A percentile compares a stretch with the other conserved stretches of the same genome.
These are phyloP conservation scores for Tolypocladium ophioglossoides DNA, from an alignment of 2,329 filamentous ascomycete genomes.

Conservation along the genomic window DNA sequence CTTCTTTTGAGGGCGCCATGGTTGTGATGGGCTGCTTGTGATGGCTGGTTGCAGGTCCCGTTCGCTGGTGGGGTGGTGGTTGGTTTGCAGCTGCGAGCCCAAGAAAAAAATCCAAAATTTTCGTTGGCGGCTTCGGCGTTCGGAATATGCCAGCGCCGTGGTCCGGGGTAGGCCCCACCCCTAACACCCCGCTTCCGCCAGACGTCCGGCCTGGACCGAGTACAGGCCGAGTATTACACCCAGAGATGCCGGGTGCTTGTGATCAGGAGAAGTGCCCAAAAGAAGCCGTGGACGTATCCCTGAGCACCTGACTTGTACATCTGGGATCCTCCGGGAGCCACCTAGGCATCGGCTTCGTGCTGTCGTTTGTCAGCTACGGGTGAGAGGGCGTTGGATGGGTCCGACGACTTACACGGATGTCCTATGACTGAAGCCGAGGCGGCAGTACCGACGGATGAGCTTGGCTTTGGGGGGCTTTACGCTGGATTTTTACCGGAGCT, in stretches of 20 bases:
- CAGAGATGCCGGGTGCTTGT: too few relatives aligned
- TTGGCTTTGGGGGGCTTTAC: neutral
- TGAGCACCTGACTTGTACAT: too few relatives aligned
- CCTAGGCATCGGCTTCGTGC: neutral
- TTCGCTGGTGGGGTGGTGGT: constrained; percentile 16
- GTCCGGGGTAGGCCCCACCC: neutral
- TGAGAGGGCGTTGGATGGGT: neutral
- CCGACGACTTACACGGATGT: neutral
- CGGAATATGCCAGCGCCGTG: constrained; percentile 24
- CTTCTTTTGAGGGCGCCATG: constrained; percentile 32
- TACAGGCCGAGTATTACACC: too few relatives aligned
- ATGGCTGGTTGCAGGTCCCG: constrained; percentile 8
- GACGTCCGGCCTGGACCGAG: neutral
- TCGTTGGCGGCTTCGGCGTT: constrained; percentile 17
- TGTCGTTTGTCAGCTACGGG: neutral
- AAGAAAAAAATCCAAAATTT: constrained; percentile 16
- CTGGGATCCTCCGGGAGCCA: neutral
- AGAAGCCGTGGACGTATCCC: too few relatives aligned
- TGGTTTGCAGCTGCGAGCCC: constrained; percentile 4
- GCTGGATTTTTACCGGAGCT: neutral
- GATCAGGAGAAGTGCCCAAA: too few relatives aligned
- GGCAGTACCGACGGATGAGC: neutral
- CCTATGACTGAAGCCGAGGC: neutral
- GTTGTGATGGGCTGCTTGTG: constrained; percentile 4
- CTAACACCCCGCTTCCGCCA: neutral